A percentile compares a stretch with the other conserved stretches of the same genome.
phyloP scores from a whole-genome alignment of 331 rosid species.

The Telfairia occidentalis region DNA sequence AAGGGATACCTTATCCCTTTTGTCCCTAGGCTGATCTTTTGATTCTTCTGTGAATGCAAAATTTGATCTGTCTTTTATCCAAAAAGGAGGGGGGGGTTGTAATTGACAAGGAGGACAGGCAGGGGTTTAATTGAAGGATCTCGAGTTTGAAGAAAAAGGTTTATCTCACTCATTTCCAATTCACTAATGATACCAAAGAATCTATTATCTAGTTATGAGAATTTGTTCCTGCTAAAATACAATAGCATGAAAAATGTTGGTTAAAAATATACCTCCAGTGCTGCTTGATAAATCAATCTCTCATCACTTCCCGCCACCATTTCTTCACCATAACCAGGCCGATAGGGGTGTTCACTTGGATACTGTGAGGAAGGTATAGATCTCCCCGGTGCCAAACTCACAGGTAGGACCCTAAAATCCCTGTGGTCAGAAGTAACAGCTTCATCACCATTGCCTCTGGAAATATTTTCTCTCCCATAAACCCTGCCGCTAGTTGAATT shows the following conservation, averaged over 20 bases:
- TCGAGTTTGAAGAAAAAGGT: too few relatives aligned
- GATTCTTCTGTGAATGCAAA: too few relatives aligned
- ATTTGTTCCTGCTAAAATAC: background rate
- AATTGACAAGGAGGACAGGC: too few relatives aligned
- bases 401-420: constrained; percentile 51
- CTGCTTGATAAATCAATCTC: constrained; percentile 88
- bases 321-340: constrained; percentile 53
- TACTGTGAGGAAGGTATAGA: constrained; percentile 31
- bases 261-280: constrained; percentile 52
- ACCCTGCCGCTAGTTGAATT: constrained; percentile 35
- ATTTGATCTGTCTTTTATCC: too few relatives aligned
- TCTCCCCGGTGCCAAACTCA: constrained; percentile 46
- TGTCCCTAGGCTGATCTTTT: too few relatives aligned
- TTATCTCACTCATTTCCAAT: too few relatives aligned
- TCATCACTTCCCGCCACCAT: constrained; percentile 57
- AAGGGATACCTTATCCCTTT: too few relatives aligned
- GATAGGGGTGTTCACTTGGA: constrained; percentile 48
- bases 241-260: constrained; percentile 1
- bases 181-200: background rate
- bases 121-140: too few relatives aligned
- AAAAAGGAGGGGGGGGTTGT: too few relatives aligned
- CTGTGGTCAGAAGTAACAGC: constrained; percentile 35
- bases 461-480: constrained; percentile 28
- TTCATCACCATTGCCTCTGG: constrained; percentile 44
- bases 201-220: background rate